Base-by-base conservation (phyloP, 768 basidiomycete species). In the Amanita jacksonii region DNA sequence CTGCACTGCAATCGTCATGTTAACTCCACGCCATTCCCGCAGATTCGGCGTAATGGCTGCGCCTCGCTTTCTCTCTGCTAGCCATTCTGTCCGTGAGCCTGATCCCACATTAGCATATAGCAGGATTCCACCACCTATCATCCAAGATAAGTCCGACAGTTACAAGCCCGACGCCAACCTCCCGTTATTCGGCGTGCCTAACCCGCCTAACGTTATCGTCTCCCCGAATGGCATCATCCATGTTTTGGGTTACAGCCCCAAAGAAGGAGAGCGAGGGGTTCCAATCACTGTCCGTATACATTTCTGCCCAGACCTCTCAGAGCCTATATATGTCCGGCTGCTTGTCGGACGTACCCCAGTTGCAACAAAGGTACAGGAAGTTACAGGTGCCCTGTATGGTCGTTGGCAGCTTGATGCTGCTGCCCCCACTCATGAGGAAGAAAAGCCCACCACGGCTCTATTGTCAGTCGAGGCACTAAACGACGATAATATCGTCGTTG, bases 261-360 rank as follows among this genome's bases (percentile, higher is more conserved):
- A 68, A 15, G 73, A 81, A 56, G 88, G 86, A 46, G 70, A 72
- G 49, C 61, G 69, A 16, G 81, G 79, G 45, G 70, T 75, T 0
- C 76, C 72, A 39, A 74, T 91, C 55, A 68, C 75, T 27, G 77
- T 84, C 50, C 69, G 73, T 51, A 73, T 81, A 44, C 72, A 76
- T 51, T 80, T 83, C 60, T 66, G 65, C 51, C 69, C 68, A 49
- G 65, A 65, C 10, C 61, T 62, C 23, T 65, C 71, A 8, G 73
- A 76, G 43, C 60, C 69, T 5, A 70, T 84, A 28, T 78, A 72
- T 47, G 74, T 89, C 18, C 77, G 88, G 41, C 76, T 91, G 50
- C 77, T 89, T 52, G 68, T 91, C 50, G 87, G 81, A 23, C 60
- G 68, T 47, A 77, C 73, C 49, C 75, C 85, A 2, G 70, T 90